Evolutionary conservation across 1,139 yeast genomes (phyloP).

Genomic region (Yamadazyma diospyri): DNA sequence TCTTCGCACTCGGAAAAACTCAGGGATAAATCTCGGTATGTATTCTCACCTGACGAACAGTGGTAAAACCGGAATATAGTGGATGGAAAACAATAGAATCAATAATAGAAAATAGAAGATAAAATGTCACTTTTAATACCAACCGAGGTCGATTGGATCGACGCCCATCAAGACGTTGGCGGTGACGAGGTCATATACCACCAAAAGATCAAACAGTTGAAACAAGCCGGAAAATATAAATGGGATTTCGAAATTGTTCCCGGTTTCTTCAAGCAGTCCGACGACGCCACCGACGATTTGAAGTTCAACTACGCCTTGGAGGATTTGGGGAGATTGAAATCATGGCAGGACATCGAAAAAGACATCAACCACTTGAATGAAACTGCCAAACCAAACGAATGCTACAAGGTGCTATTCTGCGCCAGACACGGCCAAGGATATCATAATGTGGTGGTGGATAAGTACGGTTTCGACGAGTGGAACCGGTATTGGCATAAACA

Average conservation of each 20-base stretch:
- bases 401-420: conserved; percentile 55
- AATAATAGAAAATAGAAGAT: no score
- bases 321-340: conserved; percentile 45
- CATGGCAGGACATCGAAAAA: conserved; percentile 44
- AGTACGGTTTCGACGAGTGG: conserved; percentile 62
- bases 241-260: conserved; percentile 50
- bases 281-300: conserved; percentile 44
- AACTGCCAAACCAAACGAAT: conserved; percentile 30
- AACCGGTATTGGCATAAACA: conserved; percentile 53
- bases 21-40: not conserved
- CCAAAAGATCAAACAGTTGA: conserved; percentile 8
- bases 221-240: conserved; percentile 6
- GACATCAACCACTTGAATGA: conserved; percentile 39
- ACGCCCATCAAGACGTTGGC: conserved; percentile 28
- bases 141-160: conserved; percentile 29
- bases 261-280: conserved; percentile 56
- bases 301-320: conserved; percentile 45
- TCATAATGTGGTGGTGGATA: conserved; percentile 59
- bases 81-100: no score
- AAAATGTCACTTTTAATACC: conserved; percentile 31
- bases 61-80: no score
- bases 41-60: no score
- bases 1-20: not conserved
- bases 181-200: conserved; percentile 11
- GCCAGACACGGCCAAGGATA: conserved; percentile 82